Evolutionary conservation across 495 filamentous ascomycete species (phyloP).

Genomic region (Penicillium cinerascens): DNA sequence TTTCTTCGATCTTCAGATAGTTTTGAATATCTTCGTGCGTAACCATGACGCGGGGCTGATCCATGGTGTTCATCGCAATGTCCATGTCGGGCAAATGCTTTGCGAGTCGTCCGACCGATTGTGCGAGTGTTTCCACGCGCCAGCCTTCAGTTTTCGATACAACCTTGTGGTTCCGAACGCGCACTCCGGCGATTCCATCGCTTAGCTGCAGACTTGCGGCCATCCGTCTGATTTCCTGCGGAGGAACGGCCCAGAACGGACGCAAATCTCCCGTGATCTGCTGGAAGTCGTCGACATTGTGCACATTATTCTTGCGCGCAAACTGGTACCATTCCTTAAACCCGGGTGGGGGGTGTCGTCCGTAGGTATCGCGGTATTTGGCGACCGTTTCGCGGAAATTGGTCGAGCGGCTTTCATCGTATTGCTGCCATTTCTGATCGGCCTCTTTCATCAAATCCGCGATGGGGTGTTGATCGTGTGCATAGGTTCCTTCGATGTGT

Average conservation of each 20-base stretch:
- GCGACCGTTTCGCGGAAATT: constrained; percentile 54
- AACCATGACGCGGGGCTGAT: constrained; percentile 64
- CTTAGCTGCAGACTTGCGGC: constrained; percentile 43
- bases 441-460: constrained; percentile 14
- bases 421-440: constrained; percentile 13
- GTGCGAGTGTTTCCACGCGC: constrained; percentile 59
- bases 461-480: constrained; percentile 19
- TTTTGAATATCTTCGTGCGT: constrained; percentile 62
- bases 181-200: constrained; percentile 54
- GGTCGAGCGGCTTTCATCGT: constrained; percentile 15
- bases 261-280: constrained; percentile 68
- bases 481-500: constrained; percentile 10
- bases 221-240: constrained; percentile 51
- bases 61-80: constrained; percentile 64
- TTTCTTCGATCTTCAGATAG: constrained; percentile 52
- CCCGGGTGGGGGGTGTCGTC: constrained; percentile 69
- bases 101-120: constrained; percentile 55
- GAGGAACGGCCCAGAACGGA: constrained; percentile 65
- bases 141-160: constrained; percentile 55
- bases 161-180: constrained; percentile 55
- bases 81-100: constrained; percentile 68
- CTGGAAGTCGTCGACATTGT: constrained; percentile 70
- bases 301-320: constrained; percentile 53
- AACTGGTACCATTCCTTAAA: constrained; percentile 69
- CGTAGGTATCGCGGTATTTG: constrained; percentile 59